Percentiles rank a stretch among this genome's conserved stretches.
phyloP scores from a whole-genome alignment of 345 rosid genomes.

The Eucalyptus melliodora region DNA sequence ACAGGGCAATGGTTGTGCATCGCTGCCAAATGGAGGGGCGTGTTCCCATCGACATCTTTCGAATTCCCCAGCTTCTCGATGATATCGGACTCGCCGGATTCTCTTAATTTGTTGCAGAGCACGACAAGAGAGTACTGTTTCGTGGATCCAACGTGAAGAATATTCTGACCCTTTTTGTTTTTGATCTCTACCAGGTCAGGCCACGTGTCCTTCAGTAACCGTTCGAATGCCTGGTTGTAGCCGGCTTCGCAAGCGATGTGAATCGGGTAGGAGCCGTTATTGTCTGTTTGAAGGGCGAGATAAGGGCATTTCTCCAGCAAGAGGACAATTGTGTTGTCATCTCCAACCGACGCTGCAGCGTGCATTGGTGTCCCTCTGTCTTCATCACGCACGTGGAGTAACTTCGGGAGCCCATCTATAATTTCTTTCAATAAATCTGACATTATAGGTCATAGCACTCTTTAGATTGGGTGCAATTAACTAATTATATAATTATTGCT shows the following conservation, averaged over 20 bases:
- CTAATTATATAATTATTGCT: neutral
- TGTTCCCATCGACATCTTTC: neutral
- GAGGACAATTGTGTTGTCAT: too few species aligned
- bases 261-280: too few species aligned
- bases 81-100: rapidly evolving
- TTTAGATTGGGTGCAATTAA: neutral
- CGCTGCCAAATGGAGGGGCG: neutral
- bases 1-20: rapidly evolving
- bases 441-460: neutral
- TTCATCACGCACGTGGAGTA: too few species aligned
- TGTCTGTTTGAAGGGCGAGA: too few species aligned
- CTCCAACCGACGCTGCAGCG: too few species aligned
- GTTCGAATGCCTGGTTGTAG: rapidly evolving
- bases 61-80: neutral
- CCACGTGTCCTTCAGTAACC: too few species aligned
- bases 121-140: rapidly evolving
- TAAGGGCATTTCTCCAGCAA: too few species aligned
- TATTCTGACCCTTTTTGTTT: too few species aligned
- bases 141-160: too few species aligned
- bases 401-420: neutral
- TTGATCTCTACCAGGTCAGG: too few species aligned
- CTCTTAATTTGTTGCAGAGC: rapidly evolving
- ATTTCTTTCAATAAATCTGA: neutral
- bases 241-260: too few species aligned
- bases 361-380: too few species aligned